phyloP scores from a whole-genome alignment of 495 filamentous ascomycete genomes.

The Cairneyella variabilis region DNA sequence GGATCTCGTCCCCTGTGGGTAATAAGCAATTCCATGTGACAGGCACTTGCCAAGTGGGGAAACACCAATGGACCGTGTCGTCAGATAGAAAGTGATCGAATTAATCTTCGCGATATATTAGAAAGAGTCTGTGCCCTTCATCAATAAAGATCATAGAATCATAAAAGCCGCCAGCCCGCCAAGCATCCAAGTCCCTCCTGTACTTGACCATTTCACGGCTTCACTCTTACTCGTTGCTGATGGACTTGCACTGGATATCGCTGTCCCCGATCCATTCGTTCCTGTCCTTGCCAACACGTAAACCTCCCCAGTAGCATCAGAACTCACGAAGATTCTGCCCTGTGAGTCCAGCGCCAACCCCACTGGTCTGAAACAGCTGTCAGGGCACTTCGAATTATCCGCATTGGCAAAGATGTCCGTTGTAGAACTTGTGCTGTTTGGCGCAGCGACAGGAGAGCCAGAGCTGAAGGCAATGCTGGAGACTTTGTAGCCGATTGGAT shows the following conservation, averaged over 20 bases:
- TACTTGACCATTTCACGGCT: too few species aligned
- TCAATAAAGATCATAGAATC: too few species aligned
- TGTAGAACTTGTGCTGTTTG: constrained; percentile 37
- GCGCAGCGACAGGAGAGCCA: constrained; percentile 38
- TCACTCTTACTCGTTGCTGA: not conserved
- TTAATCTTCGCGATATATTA: too few species aligned
- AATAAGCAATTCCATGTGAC: too few species aligned
- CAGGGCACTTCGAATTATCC: constrained; percentile 40
- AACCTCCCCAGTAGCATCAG: constrained; percentile 55
- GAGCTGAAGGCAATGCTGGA: constrained; percentile 32
- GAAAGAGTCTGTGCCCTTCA: too few species aligned
- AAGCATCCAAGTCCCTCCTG: too few species aligned
- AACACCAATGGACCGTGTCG: too few species aligned
- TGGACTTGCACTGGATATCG: not conserved
- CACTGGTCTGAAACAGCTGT: constrained; percentile 51
- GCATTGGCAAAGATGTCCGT: constrained; percentile 48
- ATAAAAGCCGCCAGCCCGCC: too few species aligned
- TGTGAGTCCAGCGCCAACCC: constrained; percentile 46
- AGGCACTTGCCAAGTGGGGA: too few species aligned
- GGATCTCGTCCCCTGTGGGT: too few species aligned
- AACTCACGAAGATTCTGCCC: constrained; percentile 51
- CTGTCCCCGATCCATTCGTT: not conserved
- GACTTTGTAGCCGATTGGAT: constrained; percentile 53
- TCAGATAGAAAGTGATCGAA: too few species aligned
- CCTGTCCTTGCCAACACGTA: constrained; percentile 40